Base-by-base conservation (phyloP, 2,329 filamentous ascomycete species). In the Boeremia lycopersici region DNA sequence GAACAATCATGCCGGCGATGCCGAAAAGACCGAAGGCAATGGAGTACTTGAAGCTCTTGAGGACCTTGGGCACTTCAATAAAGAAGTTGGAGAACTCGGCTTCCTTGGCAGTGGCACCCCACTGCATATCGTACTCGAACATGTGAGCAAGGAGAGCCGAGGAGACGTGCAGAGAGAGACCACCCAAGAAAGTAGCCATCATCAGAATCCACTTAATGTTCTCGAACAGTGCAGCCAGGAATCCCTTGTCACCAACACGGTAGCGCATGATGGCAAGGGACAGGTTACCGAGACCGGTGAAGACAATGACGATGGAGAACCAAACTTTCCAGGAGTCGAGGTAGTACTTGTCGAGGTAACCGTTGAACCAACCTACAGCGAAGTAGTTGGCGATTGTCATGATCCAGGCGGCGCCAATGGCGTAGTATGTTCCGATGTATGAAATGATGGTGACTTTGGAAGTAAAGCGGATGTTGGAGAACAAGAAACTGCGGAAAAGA, bases 111-210 rank as follows among this genome's bases (percentile, higher is more conserved):
- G 90, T 95, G 1, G 90, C 86, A 47, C 90, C 89, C 90, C 90
- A 93, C 2, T 84, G 86, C 88, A 93, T 93, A 76, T 93, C 83
- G 69, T 93, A 86, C 77, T 90, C 87, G 71, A 93, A 91, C 86
- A 93, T 91, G 78, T 93, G 90, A 3, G 87, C 82, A 41, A 93
- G 77, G 38, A 95, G 80, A 4, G 90, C 90, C 73, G 92, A 88
- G 31, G 86, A 90, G 48, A 95, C 85, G 76, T 93, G 90, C 35
- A 93, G 83, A 2, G 87, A 89, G 48, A 93, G 81, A 30, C 90
- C 90, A 48, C 90, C 90, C 17, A 95, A 80, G 81, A 93, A 95
- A 72, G 93, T 88, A 60, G 87, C 87, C 46, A 92, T 80, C 78
- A 86, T 79, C 12, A 82, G 79, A 33, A 83, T 80, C 84, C 84